Base-by-base conservation (phyloP, 371 early-diverging fungal genomes). In the Rhizopus stolonifer region DNA sequence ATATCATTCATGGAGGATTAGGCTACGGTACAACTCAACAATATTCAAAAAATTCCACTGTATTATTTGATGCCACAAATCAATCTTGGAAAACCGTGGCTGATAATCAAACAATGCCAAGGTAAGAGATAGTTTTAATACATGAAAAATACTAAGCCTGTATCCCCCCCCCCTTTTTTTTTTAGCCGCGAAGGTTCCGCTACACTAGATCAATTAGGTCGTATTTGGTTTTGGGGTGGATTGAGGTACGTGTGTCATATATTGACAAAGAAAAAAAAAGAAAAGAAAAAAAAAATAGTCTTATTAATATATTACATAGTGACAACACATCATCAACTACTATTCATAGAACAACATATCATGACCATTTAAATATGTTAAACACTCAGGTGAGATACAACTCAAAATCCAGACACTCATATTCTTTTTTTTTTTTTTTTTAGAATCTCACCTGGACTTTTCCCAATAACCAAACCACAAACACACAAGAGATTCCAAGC, bases 181-280 rank as follows among this genome's bases (percentile, higher is more conserved):
- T 23, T 10, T 44, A 56, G 56, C 42, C 61, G 61, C 5, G 56
- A 61, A 23, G 48, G 36, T 17, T 31, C 50, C 3, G 46, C 48
- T 15, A 52, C 48, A 15, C 34, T 56, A 18, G 61, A 61, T 52
- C n/a, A 36, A 7, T 38, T 10, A 17, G 48, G 52, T 29, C 33
- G 49, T 9, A 47, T 56, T n/a, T 61, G 61, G 61, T 21, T 40
- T 4, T 61, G 61, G 61, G 61, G 61, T 36, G 61, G 61, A 10
- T 29, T 61, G 21, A 61, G 61, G 61, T 61, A 56, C 19, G n/a
- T n/a, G n/a, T n/a, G n/a, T n/a, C n/a, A n/a, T n/a, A n/a, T n/a
- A n/a, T n/a, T n/a, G n/a, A n/a, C n/a, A n/a, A n/a, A n/a, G n/a
- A n/a, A n/a, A n/a, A n/a, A n/a, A n/a, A n/a, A n/a, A n/a, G n/a